Evolutionary conservation across 306 rosid genomes (phyloP).

Genomic region (Boehmeria nivea): DNA sequence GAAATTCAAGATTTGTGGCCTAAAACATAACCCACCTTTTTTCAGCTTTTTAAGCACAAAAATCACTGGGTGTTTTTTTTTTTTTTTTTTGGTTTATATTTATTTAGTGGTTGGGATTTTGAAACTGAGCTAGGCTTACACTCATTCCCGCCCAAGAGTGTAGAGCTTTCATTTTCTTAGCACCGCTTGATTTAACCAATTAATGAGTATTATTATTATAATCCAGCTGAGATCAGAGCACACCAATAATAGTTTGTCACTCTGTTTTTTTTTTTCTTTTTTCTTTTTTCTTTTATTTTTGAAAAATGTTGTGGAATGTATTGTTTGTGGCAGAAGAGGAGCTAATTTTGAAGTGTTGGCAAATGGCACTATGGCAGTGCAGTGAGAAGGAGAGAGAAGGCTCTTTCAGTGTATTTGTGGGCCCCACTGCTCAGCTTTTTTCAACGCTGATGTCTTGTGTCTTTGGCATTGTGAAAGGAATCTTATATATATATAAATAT

Average conservation of each 20-base stretch:
- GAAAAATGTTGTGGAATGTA: not conserved
- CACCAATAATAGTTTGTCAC: no score
- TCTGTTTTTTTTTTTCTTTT: not conserved
- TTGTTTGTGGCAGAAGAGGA: not conserved
- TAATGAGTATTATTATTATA: not conserved
- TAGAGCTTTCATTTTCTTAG: not conserved
- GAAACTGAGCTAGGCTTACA: slow-evolving; percentile 24
- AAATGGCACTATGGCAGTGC: no score
- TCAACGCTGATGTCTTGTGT: not conserved
- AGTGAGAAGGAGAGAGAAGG: not conserved
- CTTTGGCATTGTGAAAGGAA: slow-evolving; percentile 13
- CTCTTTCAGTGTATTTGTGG: not conserved
- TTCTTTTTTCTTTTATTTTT: not conserved
- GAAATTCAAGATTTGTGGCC: slow-evolving; percentile 47
- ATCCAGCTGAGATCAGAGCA: not conserved
- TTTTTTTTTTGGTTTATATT: not conserved
- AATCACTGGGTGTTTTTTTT: not conserved
- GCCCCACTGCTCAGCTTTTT: slow-evolving; percentile 17
- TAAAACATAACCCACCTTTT: slow-evolving; percentile 25
- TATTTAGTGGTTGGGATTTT: slow-evolving; percentile 21
- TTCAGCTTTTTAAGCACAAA: slow-evolving; percentile 42
- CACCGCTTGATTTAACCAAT: slow-evolving; percentile 14
- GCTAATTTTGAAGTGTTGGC: slow-evolving; percentile 1
- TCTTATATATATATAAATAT: no score
- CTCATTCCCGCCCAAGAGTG: slow-evolving; percentile 55